Conservation (phyloP, 2,329 filamentous ascomycete species). For the Fusarium veterinarium region DNA sequence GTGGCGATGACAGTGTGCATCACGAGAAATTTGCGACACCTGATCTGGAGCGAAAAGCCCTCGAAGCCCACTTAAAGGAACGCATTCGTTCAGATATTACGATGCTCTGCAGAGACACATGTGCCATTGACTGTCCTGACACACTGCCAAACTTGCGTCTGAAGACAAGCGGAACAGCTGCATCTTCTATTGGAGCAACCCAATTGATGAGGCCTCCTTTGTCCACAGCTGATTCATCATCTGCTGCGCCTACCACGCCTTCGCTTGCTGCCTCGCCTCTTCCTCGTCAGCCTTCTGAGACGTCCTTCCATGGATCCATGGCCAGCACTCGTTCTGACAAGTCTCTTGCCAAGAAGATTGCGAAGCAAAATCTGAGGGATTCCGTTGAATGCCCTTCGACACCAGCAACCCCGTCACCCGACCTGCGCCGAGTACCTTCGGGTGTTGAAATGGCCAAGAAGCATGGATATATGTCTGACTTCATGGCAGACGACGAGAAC, state of each 20-base stretch:
- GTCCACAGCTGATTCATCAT: conserved; percentile 20
- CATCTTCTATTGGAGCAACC: conserved; percentile 22
- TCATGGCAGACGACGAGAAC: conserved; percentile 45
- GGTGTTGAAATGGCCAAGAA: conserved; percentile 46
- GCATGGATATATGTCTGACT: conserved; percentile 45
- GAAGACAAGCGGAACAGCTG: conserved; percentile 32
- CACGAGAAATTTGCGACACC: conserved; percentile 48
- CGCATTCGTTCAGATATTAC: conserved; percentile 61
- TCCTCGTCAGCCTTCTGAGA: conserved; percentile 28
- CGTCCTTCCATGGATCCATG: conserved; percentile 37
- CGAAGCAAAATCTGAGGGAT: conserved; percentile 36
- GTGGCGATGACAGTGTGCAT: conserved; percentile 48
- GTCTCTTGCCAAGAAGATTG: conserved; percentile 39
- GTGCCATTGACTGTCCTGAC: conserved; percentile 53
- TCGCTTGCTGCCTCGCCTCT: conserved; percentile 29
- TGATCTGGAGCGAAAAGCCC: conserved; percentile 52
- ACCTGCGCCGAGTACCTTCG: conserved; percentile 41
- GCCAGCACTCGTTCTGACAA: conserved; percentile 41
- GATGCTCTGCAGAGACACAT: conserved; percentile 64
- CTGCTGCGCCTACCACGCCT: conserved; percentile 22
- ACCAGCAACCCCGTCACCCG: conserved; percentile 23
- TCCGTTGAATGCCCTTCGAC: conserved; percentile 31
- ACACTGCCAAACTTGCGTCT: conserved; percentile 45
- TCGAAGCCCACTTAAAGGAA: conserved; percentile 56
- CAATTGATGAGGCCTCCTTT: conserved; percentile 14